A percentile compares a stretch with the other conserved stretches of the same genome.
Conservation (phyloP, 2,329 filamentous ascomycete species). For the Fusarium heterosporum region DNA sequence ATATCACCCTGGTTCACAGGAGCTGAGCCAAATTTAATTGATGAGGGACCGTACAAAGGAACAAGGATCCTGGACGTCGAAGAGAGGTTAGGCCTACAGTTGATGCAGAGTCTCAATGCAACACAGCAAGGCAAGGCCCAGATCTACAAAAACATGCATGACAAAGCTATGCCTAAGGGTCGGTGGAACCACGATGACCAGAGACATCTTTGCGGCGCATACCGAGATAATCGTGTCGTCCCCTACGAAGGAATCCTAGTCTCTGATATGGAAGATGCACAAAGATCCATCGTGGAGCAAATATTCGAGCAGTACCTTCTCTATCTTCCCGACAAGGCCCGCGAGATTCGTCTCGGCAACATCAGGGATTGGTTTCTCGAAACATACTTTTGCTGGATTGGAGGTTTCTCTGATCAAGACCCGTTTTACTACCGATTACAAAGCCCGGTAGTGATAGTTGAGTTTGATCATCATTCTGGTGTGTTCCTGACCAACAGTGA, state of each 20-base stretch:
- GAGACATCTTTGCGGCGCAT: constrained; percentile 80
- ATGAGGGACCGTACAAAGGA: constrained; percentile 70
- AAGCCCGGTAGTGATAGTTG: constrained; percentile 77
- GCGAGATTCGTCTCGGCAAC: constrained; percentile 41
- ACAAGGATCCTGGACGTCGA: constrained; percentile 75
- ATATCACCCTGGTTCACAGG: constrained; percentile 82
- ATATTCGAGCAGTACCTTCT: constrained; percentile 67
- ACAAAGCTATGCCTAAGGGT: constrained; percentile 68
- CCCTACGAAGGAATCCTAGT: constrained; percentile 77
- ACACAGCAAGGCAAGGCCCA: constrained; percentile 55
- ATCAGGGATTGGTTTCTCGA: constrained; percentile 67
- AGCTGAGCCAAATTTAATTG: constrained; percentile 81
- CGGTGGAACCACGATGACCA: constrained; percentile 87
- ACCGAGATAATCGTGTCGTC: constrained; percentile 80
- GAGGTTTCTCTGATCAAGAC: constrained; percentile 66
- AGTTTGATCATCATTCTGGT: constrained; percentile 69
- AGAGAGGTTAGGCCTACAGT: constrained; percentile 68
- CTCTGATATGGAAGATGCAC: constrained; percentile 45
- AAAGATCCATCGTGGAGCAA: neutral
- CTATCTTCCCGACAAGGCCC: constrained; percentile 71
- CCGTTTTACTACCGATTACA: constrained; percentile 83
- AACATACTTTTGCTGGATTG: constrained; percentile 86
- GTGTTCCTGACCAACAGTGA: constrained; percentile 1
- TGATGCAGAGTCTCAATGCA: constrained; percentile 75
- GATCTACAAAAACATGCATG: constrained; percentile 58